Evolutionary conservation across 176 grass and related monocot genomes (phyloP), one percentile per base, ranked within the genome.

Genomic region (Dactylis glomerata): DNA sequence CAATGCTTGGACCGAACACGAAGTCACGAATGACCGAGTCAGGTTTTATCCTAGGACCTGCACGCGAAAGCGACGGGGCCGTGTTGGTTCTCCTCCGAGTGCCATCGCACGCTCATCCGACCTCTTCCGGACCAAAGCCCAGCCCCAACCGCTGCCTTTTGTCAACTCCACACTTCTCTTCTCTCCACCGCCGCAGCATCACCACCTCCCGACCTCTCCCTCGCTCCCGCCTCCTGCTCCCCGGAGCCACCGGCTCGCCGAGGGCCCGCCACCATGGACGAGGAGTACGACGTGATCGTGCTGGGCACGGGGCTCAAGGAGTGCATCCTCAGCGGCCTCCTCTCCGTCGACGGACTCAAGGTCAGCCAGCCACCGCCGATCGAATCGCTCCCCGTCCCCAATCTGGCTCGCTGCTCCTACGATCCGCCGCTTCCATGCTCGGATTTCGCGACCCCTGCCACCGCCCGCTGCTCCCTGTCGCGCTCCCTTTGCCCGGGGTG

Each of bases 271-370:
- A 86, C 90, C 79, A 98, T 98, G 96, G 96, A 95, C 75, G 96
- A 95, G 62, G 93, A 98, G 87, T 98, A 98, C 47, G 96, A 98
- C 26, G 96, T 98, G 19, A 98, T 98, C 68, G 96, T 98, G 57
- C 91, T 98, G 6, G 96, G 96, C 69, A 98, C 96, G 45, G 93
- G 96, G 6, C 96, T 98, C 73, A 95, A 98, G 91, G 96, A 98
- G 86, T 98, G 96, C 91, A 98, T 98, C 91, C 96, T 98, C 54
- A 98, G 96, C 77, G 96, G 96, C 23, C 96, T 98, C 82, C 96
- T 98, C 72, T 93, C 96, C 83, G 96, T 98, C 85, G 93, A 98
- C 71, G 93, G 96, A 83, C 87, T 95, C 80, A 98, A 93, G 96
- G 96, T 98, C 5, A 37, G 19, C 15, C 5, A 37, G 19, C 15